Evolutionary conservation across 1,139 yeast genomes (phyloP).

Genomic region (Pneumocystis carinii): DNA sequence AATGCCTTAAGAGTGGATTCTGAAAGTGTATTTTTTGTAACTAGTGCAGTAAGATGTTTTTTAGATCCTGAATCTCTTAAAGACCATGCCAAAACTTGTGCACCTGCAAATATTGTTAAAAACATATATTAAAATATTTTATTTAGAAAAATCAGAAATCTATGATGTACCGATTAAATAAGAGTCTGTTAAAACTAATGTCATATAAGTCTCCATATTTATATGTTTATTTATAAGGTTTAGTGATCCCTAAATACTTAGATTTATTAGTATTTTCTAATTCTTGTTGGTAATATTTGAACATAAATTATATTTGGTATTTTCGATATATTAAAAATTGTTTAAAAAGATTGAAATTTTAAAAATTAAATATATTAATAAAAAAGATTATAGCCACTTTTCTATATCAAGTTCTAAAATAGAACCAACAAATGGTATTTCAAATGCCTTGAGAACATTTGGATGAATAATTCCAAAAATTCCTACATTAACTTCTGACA

Average conservation of each 20-base stretch:
- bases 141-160: background rate
- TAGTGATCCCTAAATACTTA: background rate
- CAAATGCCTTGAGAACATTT: constrained; percentile 71
- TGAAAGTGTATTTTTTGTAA: constrained; percentile 10
- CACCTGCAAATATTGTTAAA: constrained; percentile 10
- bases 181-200: constrained; percentile 15
- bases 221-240: background rate
- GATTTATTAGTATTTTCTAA: background rate
- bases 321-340: background rate
- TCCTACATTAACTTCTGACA: constrained; percentile 39
- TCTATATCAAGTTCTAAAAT: constrained; percentile 82
- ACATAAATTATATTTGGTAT: background rate
- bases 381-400: constrained; percentile 42
- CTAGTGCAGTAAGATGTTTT: constrained; percentile 12
- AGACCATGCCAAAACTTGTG: constrained; percentile 15
- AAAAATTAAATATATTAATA: background rate
- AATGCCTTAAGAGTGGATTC: constrained; percentile 12
- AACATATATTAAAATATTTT: background rate
- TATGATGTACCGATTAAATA: constrained; percentile 14
- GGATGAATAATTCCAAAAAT: constrained; percentile 91
- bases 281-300: background rate
- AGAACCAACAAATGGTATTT: constrained; percentile 85
- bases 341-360: background rate
- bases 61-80: constrained; percentile 12
- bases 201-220: constrained; percentile 10